Evolutionary conservation across 2,329 filamentous ascomycete species (phyloP).

Genomic region (Helicocarpus griseus): DNA sequence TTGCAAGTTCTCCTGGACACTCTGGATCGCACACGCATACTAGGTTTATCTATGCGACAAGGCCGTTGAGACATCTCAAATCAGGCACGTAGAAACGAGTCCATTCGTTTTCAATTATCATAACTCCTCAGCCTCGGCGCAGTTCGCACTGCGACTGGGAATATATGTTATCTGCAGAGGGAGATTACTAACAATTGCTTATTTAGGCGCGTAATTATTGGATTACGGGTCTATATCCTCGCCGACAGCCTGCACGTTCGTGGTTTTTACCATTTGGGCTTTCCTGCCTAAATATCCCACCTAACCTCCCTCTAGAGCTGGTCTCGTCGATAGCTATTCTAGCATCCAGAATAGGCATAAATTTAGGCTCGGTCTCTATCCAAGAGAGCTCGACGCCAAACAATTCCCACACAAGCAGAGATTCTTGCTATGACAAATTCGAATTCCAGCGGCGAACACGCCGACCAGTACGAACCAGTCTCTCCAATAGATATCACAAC

Average conservation of each 20-base stretch:
- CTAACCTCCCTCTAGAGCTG: neutral
- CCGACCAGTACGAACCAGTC: constrained; percentile 20
- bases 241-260: neutral
- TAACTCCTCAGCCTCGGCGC: too few relatives aligned
- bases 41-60: too few relatives aligned
- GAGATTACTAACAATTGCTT: neutral
- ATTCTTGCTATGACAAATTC: constrained; percentile 10
- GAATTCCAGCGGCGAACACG: constrained; percentile 7
- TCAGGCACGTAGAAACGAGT: too few relatives aligned
- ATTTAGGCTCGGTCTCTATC: neutral
- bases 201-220: neutral
- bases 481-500: constrained; percentile 30
- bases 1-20: too few relatives aligned
- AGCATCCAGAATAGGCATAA: neutral
- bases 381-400: neutral
- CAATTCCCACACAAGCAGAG: neutral
- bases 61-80: too few relatives aligned
- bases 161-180: neutral
- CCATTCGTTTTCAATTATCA: too few relatives aligned
- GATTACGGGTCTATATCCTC: too few relatives aligned
- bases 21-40: too few relatives aligned
- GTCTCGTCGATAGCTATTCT: neutral
- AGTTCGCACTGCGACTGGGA: too few relatives aligned
- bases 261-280: neutral
- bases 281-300: neutral